These are phyloP conservation scores for Backusella macrospora DNA, from an alignment of 192 early-diverging fungal species.

Conservation along the genomic window DNA sequence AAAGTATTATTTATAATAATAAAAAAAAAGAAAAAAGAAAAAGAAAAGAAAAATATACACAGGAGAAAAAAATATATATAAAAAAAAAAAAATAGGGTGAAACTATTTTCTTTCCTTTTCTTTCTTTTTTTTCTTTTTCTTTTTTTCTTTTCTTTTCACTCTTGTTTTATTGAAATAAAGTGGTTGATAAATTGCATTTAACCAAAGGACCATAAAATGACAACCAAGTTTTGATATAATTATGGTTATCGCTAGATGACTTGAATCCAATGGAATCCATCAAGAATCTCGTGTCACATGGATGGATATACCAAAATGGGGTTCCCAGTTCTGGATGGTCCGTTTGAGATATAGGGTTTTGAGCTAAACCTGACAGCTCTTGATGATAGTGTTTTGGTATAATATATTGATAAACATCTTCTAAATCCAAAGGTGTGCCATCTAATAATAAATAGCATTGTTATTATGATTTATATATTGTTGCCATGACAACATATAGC, in stretches of 20 bases:
- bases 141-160: slow-evolving; percentile 1
- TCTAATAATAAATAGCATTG: slow-evolving; percentile 28
- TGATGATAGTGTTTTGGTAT: slow-evolving; percentile 24
- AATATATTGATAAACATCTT: slow-evolving; percentile 48
- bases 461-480: neutral
- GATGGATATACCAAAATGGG: slow-evolving; percentile 65
- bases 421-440: slow-evolving; percentile 39
- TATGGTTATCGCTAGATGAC: neutral
- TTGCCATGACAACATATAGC: neutral
- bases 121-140: neutral
- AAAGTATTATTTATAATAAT: neutral
- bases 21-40: neutral
- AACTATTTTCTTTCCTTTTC: neutral
- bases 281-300: slow-evolving; percentile 60
- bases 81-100: neutral
- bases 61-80: neutral
- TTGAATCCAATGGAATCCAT: slow-evolving; percentile 42
- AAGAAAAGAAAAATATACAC: neutral
- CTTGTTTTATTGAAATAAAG: neutral
- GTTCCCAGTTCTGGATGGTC: slow-evolving; percentile 59
- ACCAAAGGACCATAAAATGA: slow-evolving; percentile 30
- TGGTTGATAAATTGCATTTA: slow-evolving; percentile 16
- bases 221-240: slow-evolving; percentile 31
- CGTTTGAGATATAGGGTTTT: slow-evolving; percentile 28
- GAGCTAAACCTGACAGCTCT: neutral